phyloP scores from a whole-genome alignment of 768 basidiomycete genomes.

The Mycena metata region DNA sequence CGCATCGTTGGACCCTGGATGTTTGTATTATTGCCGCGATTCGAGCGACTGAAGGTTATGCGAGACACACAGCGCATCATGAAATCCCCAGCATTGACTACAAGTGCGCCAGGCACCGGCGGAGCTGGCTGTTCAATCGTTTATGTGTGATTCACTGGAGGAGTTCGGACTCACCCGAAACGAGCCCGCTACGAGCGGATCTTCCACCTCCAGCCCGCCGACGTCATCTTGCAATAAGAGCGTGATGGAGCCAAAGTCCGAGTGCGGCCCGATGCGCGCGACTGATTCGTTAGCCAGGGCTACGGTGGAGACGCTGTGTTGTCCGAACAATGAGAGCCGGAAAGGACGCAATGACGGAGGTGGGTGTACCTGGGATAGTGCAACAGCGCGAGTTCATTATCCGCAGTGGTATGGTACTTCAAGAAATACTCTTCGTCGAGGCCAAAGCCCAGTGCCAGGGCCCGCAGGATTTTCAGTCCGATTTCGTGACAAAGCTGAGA shows the following conservation, averaged over 20 bases:
- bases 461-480: constrained; percentile 59
- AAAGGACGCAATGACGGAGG: too few relatives aligned
- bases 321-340: too few relatives aligned
- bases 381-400: constrained; percentile 70
- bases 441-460: constrained; percentile 62
- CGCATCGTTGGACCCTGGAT: constrained; percentile 61
- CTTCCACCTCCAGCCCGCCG: constrained; percentile 74
- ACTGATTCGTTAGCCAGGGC: constrained; percentile 53
- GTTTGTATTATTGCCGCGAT: too few relatives aligned
- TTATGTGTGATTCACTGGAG: not conserved
- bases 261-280: constrained; percentile 62
- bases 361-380: constrained; percentile 68
- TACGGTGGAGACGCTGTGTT: constrained; percentile 52
- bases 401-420: constrained; percentile 54
- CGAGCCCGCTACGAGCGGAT: constrained; percentile 59
- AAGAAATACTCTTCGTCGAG: constrained; percentile 62
- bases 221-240: constrained; percentile 71
- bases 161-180: constrained; percentile 54
- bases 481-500: constrained; percentile 58
- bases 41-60: not conserved
- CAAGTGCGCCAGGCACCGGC: constrained; percentile 59
- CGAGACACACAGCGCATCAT: constrained; percentile 62
- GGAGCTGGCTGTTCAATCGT: constrained; percentile 54
- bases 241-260: constrained; percentile 71
- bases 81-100: constrained; percentile 67